A percentile compares a stretch with the other conserved stretches of the same genome.
phyloP scores from a whole-genome alignment of 768 basidiomycete genomes.

The Cystoderma amianthinum region DNA sequence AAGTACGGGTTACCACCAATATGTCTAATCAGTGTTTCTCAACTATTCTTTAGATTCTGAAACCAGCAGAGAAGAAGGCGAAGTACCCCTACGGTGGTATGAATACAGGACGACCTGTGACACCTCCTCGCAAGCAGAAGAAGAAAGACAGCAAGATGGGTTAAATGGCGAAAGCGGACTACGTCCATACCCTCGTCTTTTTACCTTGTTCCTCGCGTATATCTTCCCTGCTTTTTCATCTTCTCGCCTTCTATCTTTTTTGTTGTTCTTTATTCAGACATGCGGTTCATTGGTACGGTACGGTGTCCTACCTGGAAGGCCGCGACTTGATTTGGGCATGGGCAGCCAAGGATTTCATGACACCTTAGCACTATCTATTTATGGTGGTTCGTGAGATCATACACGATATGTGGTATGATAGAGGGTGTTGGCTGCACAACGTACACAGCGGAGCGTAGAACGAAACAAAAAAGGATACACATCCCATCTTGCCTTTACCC shows the following conservation, averaged over 20 bases:
- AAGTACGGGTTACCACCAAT: slow-evolving; percentile 56
- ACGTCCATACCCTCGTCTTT: slow-evolving; percentile 1
- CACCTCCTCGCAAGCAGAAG: slow-evolving; percentile 96
- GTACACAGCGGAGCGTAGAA: too few species aligned
- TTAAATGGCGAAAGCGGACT: slow-evolving; percentile 19
- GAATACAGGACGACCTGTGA: slow-evolving; percentile 84
- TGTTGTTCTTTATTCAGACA: slow-evolving; percentile 1
- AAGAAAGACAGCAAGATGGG: slow-evolving; percentile 78
- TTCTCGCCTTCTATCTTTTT: slow-evolving; percentile 5
- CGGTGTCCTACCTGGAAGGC: slow-evolving; percentile 4
- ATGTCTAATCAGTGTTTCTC: background rate
- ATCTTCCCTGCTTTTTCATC: background rate
- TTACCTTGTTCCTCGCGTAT: background rate
- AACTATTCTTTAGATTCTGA: slow-evolving; percentile 74
- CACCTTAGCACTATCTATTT: slow-evolving; percentile 1
- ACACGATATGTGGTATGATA: background rate
- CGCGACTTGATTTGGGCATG: background rate
- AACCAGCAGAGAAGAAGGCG: slow-evolving; percentile 98
- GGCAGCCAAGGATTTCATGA: background rate
- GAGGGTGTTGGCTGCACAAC: background rate
- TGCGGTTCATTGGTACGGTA: slow-evolving; percentile 11
- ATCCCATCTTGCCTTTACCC: too few species aligned
- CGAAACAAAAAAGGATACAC: too few species aligned
- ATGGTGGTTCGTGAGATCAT: slow-evolving; percentile 1
- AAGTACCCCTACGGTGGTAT: slow-evolving; percentile 87